phyloP scores from a whole-genome alignment of 2,329 filamentous ascomycete species.

The Chrysoporthe austroafricana region DNA sequence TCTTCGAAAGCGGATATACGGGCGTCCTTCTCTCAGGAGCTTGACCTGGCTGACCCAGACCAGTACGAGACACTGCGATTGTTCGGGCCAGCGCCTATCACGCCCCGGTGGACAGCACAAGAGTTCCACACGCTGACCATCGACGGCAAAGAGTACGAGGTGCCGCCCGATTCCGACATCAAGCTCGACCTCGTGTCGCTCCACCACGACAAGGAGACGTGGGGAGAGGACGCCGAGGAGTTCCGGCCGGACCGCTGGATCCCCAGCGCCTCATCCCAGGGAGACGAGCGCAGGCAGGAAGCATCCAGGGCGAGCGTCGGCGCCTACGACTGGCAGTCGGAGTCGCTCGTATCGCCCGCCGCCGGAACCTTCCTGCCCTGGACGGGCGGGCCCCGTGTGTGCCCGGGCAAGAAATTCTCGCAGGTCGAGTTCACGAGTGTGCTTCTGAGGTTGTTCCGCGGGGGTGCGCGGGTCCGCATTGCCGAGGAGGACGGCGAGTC shows the following conservation, averaged over 20 bases:
- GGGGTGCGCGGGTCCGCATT: conserved; percentile 2
- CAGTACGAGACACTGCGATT: conserved; percentile 24
- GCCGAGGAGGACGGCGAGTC: conserved; percentile 8
- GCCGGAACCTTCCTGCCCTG: conserved; percentile 13
- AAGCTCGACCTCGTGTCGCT: conserved; percentile 14
- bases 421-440: conserved; percentile 21
- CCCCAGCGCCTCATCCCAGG: neutral
- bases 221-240: conserved; percentile 11
- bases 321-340: conserved; percentile 13
- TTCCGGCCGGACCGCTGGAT: conserved; percentile 24
- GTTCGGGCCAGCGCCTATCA: conserved; percentile 16
- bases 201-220: conserved; percentile 10
- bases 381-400: conserved; percentile 12
- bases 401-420: conserved; percentile 20
- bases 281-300: neutral
- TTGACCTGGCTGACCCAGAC: neutral
- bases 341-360: conserved; percentile 9
- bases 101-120: conserved; percentile 11
- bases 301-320: neutral
- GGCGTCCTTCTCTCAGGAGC: too few species aligned
- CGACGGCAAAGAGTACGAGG: conserved; percentile 8
- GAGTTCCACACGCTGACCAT: conserved; percentile 10
- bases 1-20: neutral
- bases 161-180: conserved; percentile 14
- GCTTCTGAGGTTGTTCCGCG: conserved; percentile 8